Percentiles rank a stretch among this genome's conserved stretches.
phyloP scores from a whole-genome alignment of 192 early-diverging fungal genomes.

The Phycomyces blakesleeanus region DNA sequence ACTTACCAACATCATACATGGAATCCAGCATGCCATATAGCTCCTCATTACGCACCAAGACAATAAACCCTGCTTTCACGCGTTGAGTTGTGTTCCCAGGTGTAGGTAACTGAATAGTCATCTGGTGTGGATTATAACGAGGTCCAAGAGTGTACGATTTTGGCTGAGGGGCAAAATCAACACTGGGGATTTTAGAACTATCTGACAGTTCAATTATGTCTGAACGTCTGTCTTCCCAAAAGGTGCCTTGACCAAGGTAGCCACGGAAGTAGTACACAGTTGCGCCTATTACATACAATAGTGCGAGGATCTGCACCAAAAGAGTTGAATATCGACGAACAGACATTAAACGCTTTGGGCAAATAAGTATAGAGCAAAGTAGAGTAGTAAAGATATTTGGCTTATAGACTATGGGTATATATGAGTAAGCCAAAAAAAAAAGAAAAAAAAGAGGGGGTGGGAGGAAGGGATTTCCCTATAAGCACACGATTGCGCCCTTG shows the following conservation, averaged over 20 bases:
- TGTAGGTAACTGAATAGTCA: conserved; percentile 7
- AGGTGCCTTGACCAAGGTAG: not conserved
- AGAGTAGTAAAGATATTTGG: too few relatives aligned
- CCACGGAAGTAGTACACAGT: too few relatives aligned
- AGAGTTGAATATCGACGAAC: too few relatives aligned
- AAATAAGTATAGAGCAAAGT: too few relatives aligned
- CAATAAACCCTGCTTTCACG: conserved; percentile 23
- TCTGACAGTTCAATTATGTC: not conserved
- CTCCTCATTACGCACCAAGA: conserved; percentile 72
- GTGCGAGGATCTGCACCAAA: too few relatives aligned
- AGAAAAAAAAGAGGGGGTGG: too few relatives aligned
- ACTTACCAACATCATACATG: conserved; percentile 58
- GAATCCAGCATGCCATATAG: conserved; percentile 51
- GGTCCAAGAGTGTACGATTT: conserved; percentile 11
- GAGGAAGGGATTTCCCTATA: too few relatives aligned
- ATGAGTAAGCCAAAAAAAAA: too few relatives aligned
- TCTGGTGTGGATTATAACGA: conserved; percentile 8
- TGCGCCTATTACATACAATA: too few relatives aligned
- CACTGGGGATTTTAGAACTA: not conserved
- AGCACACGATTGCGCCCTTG: too few relatives aligned
- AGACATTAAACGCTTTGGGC: too few relatives aligned
- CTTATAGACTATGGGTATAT: too few relatives aligned
- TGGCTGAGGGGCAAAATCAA: not conserved
- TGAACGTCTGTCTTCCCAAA: not conserved
- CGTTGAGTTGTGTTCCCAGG: conserved; percentile 11